Conservation (phyloP, 169 alveolate genomes). For the Eimeria maxima region DNA sequence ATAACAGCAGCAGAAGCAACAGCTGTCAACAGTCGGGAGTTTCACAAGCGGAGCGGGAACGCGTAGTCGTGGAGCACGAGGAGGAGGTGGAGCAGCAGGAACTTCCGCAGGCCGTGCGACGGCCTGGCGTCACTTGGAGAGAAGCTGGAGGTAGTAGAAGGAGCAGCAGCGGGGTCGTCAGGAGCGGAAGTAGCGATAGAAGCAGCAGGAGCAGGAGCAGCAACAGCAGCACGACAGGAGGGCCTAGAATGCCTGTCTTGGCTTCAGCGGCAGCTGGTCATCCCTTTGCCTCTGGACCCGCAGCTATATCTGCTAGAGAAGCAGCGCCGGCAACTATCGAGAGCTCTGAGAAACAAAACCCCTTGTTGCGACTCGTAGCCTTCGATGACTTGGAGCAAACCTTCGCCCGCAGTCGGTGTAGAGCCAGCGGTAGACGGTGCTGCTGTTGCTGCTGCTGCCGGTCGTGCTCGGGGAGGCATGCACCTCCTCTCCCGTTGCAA, state of each 20-base stretch:
- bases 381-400: slow-evolving; percentile 70
- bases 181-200: background rate
- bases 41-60: background rate
- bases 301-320: background rate
- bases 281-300: background rate
- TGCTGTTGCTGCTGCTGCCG: slow-evolving; percentile 71
- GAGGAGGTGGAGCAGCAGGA: slow-evolving; percentile 29
- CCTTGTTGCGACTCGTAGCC: slow-evolving; percentile 27
- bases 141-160: background rate
- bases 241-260: background rate
- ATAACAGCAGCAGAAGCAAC: background rate
- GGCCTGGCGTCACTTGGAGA: background rate
- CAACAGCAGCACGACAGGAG: background rate
- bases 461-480: background rate
- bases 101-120: background rate
- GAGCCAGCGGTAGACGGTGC: slow-evolving; percentile 20
- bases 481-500: background rate
- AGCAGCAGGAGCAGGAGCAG: slow-evolving; percentile 18
- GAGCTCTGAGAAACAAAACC: background rate
- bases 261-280: background rate
- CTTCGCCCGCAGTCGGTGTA: slow-evolving; percentile 61
- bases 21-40: background rate
- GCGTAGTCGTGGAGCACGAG: background rate
- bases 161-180: background rate
- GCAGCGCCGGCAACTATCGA: background rate